Base-by-base conservation (phyloP, 2,329 filamentous ascomycete genomes). In the Simplicillium sp. region DNA sequence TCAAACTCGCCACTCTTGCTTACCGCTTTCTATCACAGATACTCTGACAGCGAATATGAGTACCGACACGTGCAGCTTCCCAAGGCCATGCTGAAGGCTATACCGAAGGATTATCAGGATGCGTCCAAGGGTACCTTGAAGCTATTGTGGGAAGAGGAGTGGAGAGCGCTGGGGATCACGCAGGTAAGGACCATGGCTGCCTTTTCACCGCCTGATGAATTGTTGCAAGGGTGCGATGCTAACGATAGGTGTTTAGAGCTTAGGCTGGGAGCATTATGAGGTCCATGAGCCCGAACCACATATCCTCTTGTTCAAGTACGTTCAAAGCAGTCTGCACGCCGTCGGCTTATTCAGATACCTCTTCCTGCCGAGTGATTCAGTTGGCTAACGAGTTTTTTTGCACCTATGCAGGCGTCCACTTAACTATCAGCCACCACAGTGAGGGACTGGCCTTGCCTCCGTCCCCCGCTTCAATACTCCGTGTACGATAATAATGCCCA, bases 191-290 rank as follows among this genome's bases (percentile, higher is more conserved):
- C 29, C 40, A 12, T 29, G 12, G 12, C 12, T 11, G 13, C 31
- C 12, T 35, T 37, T 36, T 12, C n/a, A 17, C 3, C 14, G n/a
- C 11, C 16, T 35, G 12, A 7, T 6, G 29, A n/a, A 15, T 31
- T 14, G 37, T 16, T 15, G 34, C 31, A 36, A 33, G 40, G 34
- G 3, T 8, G 5, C 32, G 15, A 13, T 35, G 38, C 59, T 25
- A 9, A 25, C 20, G 20, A 25, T 25, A 9, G 20, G 6, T 25
- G 20, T 25, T n/a, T 25, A 97, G 89, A 97, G 90, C 70, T 71
- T 98, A 55, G 92, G 92, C 43, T 98, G 92, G 92, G 90, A 97
- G 62, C 92, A 98, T 64, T 98, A 98, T 61, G 92, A 98, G 65
- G 92, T 98, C 41, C 92, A 98, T 63, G 92, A 97, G 64, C 92